Base-by-base conservation (phyloP, 2,329 filamentous ascomycete genomes). In the Magnaporthales sp. region DNA sequence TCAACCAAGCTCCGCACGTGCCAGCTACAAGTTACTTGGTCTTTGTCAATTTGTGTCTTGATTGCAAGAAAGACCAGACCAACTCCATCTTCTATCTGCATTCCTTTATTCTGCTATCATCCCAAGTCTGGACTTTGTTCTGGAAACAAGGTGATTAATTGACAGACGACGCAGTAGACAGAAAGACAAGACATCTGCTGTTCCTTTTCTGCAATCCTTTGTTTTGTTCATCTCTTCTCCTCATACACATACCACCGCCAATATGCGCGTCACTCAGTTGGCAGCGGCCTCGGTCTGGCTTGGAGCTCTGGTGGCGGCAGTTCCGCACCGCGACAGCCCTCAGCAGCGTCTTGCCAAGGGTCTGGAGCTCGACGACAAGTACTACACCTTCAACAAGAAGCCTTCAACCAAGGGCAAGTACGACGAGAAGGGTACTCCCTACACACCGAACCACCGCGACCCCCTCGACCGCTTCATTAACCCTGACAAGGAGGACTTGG, bases 391-490 rank as follows among this genome's bases (percentile, higher is more conserved):
- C 66, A 78, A 76, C 67, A 73, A 69, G 70, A 65, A 69, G 72
- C 66, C 72, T 66, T 75, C 74, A 67, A 9, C 64, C 69, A 38
- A 24, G 51, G 62, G 7, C n/a, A 26, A 38, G 31, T 29, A 46
- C 32, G 24, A 7, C 13, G 62, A 46, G 4, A 65, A 58, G 51
- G n/a, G 29, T 15, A 66, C 56, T 3, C 88, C 88, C 0, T 91
- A 89, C 72, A 86, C 80, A 11, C 87, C 86, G 0, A 84, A 78
- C 8, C 78, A 85, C 72, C 80, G 79, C 64, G 88, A 91, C 70
- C 86, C 86, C 0, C 83, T 86, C 68, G 89, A 91, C 74, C 78
- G 78, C 67, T 84, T 87, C 60, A 76, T 90, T 56, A 89, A 91
- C 74, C 76, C 86, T 5, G 74, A 88, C 60, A 84, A 83, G 13